Evolutionary conservation across 2,329 filamentous ascomycete species (phyloP).

Genomic region (Madurella mycetomatis): DNA sequence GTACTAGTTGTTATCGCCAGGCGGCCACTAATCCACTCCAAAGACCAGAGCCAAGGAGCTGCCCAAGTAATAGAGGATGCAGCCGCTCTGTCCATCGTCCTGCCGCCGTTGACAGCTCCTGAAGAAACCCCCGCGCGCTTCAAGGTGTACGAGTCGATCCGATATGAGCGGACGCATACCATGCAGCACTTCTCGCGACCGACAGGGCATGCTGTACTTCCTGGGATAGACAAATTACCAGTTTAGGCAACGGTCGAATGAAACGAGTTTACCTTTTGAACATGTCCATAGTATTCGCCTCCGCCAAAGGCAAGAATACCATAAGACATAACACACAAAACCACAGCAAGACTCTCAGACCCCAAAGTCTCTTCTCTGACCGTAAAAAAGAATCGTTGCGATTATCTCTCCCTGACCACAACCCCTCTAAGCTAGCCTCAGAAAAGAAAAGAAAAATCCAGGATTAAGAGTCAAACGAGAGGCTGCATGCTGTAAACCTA

Average conservation of each 20-base stretch:
- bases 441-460: neutral
- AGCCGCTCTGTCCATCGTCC: constrained; percentile 51
- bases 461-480: neutral
- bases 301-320: no score
- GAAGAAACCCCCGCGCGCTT: constrained; percentile 52
- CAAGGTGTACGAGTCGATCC: constrained; percentile 53
- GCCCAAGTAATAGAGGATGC: constrained; percentile 65
- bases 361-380: no score
- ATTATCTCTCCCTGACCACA: neutral
- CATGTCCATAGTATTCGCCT: no score
- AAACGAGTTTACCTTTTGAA: no score
- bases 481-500: neutral
- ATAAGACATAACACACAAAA: no score
- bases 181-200: constrained; percentile 41
- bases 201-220: constrained; percentile 36
- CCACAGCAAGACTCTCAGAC: no score
- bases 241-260: no score
- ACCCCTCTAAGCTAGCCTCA: neutral
- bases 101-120: constrained; percentile 41
- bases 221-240: no score
- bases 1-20: neutral
- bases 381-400: no score
- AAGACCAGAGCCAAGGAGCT: constrained; percentile 55
- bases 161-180: constrained; percentile 44
- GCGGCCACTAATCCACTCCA: neutral